These are phyloP conservation scores for Salix caprea DNA, from an alignment of 345 rosid species.

Conservation along the genomic window DNA sequence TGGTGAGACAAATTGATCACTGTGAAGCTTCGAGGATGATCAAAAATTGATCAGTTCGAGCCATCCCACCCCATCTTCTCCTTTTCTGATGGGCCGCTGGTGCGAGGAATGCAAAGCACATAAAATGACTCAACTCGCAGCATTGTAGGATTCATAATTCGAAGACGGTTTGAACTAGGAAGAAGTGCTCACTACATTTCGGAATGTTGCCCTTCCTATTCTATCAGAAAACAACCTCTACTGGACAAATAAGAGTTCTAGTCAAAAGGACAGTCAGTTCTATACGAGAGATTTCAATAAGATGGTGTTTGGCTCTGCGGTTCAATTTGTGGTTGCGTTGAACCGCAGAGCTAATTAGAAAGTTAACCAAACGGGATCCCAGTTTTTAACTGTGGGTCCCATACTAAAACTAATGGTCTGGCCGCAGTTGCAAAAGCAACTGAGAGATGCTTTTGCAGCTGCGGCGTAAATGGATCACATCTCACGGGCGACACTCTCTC, in stretches of 20 bases:
- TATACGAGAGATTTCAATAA: not conserved
- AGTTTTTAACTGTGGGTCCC: no score
- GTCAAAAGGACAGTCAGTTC: not conserved
- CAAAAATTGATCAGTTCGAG: not conserved
- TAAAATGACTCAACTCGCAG: not conserved
- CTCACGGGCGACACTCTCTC: no score
- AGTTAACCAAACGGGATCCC: no score
- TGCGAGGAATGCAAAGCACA: no score
- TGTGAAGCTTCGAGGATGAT: no score
- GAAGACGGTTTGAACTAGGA: not conserved
- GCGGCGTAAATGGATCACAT: no score
- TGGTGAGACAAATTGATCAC: not conserved
- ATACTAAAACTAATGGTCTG: no score
- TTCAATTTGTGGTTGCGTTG: no score
- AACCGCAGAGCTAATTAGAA: no score
- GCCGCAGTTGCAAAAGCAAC: no score
- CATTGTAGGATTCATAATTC: not conserved
- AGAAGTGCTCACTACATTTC: not conserved
- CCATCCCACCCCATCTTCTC: not conserved
- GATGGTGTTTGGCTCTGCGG: no score
- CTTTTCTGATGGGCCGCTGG: not conserved
- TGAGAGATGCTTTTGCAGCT: no score
- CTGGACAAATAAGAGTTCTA: not conserved
- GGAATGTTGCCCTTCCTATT: not conserved
- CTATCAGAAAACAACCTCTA: not conserved